phyloP scores from a whole-genome alignment of 208 protist genomes.

The Crithidia bombi region DNA sequence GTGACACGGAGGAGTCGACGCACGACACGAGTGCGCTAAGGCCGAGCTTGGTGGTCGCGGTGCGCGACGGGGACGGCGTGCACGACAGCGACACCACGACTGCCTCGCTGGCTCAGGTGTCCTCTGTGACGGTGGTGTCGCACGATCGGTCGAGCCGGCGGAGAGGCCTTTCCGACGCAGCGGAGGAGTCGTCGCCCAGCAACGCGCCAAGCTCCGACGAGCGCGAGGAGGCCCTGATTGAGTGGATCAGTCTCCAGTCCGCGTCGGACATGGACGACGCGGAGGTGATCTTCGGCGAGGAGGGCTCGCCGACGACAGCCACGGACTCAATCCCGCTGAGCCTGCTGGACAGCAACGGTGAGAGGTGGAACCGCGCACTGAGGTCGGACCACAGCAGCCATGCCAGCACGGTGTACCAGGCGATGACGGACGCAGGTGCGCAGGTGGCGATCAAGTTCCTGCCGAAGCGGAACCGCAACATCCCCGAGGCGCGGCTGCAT shows the following conservation, averaged over 20 bases:
- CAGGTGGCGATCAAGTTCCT: slow-evolving; percentile 83
- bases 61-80: not conserved
- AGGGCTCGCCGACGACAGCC: slow-evolving; percentile 14
- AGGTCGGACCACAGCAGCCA: slow-evolving; percentile 53
- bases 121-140: not conserved
- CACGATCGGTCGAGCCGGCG: not conserved
- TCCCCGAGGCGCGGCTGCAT: slow-evolving; percentile 42
- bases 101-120: not conserved
- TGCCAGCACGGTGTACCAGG: slow-evolving; percentile 66
- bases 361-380: slow-evolving; percentile 52
- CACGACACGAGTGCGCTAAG: not conserved
- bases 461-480: slow-evolving; percentile 51
- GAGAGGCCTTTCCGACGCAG: not conserved
- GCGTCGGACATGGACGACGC: slow-evolving; percentile 1
- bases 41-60: not conserved
- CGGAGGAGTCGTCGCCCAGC: slow-evolving; percentile 13
- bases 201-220: not conserved
- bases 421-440: slow-evolving; percentile 53
- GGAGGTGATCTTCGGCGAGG: slow-evolving; percentile 7
- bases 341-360: slow-evolving; percentile 53
- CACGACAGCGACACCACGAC: not conserved
- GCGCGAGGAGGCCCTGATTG: slow-evolving; percentile 21
- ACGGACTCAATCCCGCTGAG: slow-evolving; percentile 43
- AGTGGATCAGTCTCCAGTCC: slow-evolving; percentile 36
- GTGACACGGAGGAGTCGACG: not conserved